These are phyloP conservation scores for Ilex aquifolium DNA, from an alignment of 257 asterid species.

Conservation along the genomic window DNA sequence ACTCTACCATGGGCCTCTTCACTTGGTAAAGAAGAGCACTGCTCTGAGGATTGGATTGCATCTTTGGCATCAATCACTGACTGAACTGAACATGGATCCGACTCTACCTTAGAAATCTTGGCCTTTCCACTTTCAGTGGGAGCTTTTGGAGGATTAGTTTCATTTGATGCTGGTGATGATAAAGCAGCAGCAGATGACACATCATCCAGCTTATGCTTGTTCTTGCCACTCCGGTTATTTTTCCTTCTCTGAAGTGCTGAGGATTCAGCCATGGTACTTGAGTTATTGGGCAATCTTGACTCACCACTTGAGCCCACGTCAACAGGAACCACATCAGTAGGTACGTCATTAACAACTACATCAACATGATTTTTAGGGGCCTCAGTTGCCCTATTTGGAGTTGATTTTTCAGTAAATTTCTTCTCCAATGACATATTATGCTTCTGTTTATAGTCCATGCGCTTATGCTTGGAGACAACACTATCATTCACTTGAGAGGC, in stretches of 20 bases:
- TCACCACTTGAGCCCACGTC: constrained; percentile 29
- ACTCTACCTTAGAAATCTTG: constrained; percentile 30
- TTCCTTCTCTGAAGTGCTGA: constrained; percentile 54
- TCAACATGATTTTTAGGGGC: constrained; percentile 22
- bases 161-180: constrained; percentile 20
- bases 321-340: constrained; percentile 23
- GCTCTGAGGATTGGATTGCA: constrained; percentile 35
- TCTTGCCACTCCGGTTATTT: constrained; percentile 44
- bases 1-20: constrained; percentile 54
- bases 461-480: constrained; percentile 38
- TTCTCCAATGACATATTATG: constrained; percentile 35
- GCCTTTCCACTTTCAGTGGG: constrained; percentile 29
- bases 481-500: constrained; percentile 42
- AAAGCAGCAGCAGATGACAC: constrained; percentile 24
- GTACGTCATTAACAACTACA: constrained; percentile 22
- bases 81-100: constrained; percentile 26
- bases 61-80: constrained; percentile 26
- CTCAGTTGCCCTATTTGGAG: constrained; percentile 11
- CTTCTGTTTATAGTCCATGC: constrained; percentile 50
- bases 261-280: constrained; percentile 31
- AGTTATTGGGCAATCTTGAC: constrained; percentile 14
- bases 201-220: constrained; percentile 53
- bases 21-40: constrained; percentile 27
- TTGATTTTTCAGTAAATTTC: constrained; percentile 33
- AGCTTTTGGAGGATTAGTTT: constrained; percentile 24